phyloP scores from a whole-genome alignment of 2,329 filamentous ascomycete species.

The Bisporella sp. region DNA sequence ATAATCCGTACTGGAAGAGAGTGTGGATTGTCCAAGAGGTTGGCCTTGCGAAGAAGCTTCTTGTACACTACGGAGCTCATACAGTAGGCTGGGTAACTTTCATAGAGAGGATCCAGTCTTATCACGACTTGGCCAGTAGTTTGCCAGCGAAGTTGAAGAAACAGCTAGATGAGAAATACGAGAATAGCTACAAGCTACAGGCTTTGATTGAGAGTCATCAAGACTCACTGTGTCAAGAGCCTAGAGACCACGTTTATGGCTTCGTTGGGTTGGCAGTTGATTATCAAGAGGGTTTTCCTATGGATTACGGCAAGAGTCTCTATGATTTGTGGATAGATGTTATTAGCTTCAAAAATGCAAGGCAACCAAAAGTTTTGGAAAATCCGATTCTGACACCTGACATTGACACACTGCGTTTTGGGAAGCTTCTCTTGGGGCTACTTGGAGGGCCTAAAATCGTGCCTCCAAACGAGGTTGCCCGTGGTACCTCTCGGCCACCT shows the following conservation, averaged over 20 bases:
- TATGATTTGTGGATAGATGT: constrained; percentile 25
- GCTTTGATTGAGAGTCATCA: constrained; percentile 19
- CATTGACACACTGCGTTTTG: constrained; percentile 3
- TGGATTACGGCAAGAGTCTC: constrained; percentile 23
- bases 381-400: not conserved
- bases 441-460: constrained; percentile 2
- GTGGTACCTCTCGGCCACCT: not conserved
- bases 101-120: not conserved
- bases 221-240: constrained; percentile 22
- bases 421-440: constrained; percentile 1
- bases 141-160: constrained; percentile 15
- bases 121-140: not conserved
- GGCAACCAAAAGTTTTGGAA: not conserved
- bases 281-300: constrained; percentile 16
- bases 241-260: constrained; percentile 26
- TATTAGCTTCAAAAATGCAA: constrained; percentile 19
- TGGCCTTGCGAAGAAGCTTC: constrained; percentile 15
- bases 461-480: not conserved
- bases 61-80: constrained; percentile 18
- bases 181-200: constrained; percentile 10
- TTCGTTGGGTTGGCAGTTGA: constrained; percentile 24
- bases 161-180: constrained; percentile 10
- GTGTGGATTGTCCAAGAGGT: constrained; percentile 25
- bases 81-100: constrained; percentile 5
- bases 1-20: constrained; percentile 14